Conservation (phyloP, 371 early-diverging fungal genomes). For the Basidiobolus heterosporus region DNA sequence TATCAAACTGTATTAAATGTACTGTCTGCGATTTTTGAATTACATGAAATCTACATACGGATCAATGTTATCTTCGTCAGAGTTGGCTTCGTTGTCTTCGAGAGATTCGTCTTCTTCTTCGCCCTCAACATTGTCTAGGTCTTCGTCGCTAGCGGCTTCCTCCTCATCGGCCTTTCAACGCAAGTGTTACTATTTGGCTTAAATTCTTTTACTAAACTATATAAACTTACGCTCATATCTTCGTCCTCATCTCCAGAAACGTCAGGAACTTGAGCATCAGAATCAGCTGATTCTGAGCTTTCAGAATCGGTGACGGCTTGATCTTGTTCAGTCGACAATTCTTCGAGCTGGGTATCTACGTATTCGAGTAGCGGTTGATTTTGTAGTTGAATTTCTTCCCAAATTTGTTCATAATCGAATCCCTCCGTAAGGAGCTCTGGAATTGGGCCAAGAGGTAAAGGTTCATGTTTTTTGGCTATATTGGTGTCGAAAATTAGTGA, state of each 20-base stretch:
- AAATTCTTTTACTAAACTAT: constrained; percentile 7
- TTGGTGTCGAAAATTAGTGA: too few species aligned
- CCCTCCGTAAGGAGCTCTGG: constrained; percentile 49
- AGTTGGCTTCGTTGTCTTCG: constrained; percentile 5
- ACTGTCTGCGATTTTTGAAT: too few species aligned
- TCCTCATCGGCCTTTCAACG: constrained; percentile 6
- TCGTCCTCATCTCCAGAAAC: constrained; percentile 4
- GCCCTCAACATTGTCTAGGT: constrained; percentile 12
- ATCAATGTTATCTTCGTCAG: constrained; percentile 7
- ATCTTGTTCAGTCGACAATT: constrained; percentile 9
- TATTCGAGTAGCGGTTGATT: constrained; percentile 65
- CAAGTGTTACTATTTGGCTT: constrained; percentile 1
- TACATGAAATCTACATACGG: constrained; percentile 1
- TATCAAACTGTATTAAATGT: too few species aligned
- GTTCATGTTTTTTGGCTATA: background rate
- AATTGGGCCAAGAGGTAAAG: constrained; percentile 17
- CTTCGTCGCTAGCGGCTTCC: constrained; percentile 9
- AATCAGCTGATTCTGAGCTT: too few species aligned
- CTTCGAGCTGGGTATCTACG: constrained; percentile 25
- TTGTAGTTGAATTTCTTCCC: constrained; percentile 79
- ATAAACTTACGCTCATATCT: background rate
- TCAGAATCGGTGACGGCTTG: too few species aligned
- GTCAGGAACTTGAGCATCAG: too few species aligned
- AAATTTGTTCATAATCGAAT: constrained; percentile 75
- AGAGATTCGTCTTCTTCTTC: constrained; percentile 12